Evolutionary conservation across 352 stramenopile species (phyloP).

Genomic region (Saprolegnia diclina): DNA sequence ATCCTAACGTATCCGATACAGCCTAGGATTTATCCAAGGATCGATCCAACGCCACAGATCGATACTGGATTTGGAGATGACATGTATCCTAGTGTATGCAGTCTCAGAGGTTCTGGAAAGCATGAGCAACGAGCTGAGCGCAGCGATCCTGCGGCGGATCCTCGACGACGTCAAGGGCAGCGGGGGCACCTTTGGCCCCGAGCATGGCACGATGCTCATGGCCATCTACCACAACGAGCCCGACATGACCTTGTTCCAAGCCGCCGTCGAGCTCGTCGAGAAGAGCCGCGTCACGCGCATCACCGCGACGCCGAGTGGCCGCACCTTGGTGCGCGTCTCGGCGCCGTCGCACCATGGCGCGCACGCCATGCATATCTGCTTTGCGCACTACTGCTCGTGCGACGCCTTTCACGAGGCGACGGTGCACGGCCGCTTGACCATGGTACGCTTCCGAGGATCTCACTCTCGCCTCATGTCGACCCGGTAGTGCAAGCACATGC

Average conservation of each 20-base stretch:
- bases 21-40: neutral
- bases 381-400: constrained; percentile 25
- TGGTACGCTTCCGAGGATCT: constrained; percentile 14
- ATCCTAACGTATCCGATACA: too few species aligned
- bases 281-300: neutral
- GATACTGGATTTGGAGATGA: too few species aligned
- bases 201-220: constrained; percentile 15
- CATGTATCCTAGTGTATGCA: neutral
- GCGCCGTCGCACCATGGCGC: constrained; percentile 8
- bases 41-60: neutral
- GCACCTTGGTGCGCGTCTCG: constrained; percentile 15
- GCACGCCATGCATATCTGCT: constrained; percentile 26
- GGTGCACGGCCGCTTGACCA: constrained; percentile 18
- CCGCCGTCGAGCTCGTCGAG: constrained; percentile 20
- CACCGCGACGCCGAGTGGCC: constrained; percentile 13
- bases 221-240: constrained; percentile 14
- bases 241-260: constrained; percentile 23
- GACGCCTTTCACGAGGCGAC: constrained; percentile 11
- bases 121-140: constrained; percentile 28
- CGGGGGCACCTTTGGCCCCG: constrained; percentile 12
- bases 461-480: neutral
- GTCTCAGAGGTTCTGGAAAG: neutral
- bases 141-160: constrained; percentile 18
- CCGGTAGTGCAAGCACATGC: constrained; percentile 26
- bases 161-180: constrained; percentile 15